Evolutionary conservation across 129 eudicot genomes (phyloP), one percentile per base, ranked within the genome.

Genomic region (Dittrichia graveolens): DNA sequence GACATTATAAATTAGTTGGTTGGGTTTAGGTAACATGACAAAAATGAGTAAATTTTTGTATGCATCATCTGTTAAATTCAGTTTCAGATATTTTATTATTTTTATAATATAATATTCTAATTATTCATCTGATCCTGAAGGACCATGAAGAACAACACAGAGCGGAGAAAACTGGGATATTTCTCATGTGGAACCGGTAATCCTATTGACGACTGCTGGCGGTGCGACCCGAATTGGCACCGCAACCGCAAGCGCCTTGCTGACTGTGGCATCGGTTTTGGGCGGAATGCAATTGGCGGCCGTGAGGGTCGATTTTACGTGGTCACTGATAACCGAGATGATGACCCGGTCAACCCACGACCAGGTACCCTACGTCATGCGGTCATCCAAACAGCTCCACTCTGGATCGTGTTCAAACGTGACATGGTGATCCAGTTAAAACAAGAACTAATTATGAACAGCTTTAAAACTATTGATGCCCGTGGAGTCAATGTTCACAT

Each of bases 191-290:
- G 91, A 54, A 92, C 94, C 0, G 98, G 98, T 6, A 92, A 92
- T 44, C 98, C 98, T 0, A 89, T 92, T 7, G 98, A 92, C 40
- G 98, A 92, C 69, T 92, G 98, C 83, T 92, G 98, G 98, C 84
- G 96, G 14, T 92, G 96, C 62, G 96, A 92, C 78, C 83, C 82
- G 9, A 86, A 92, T 66, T 92, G 98, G 98, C 91, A 83, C 6
- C 84, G 69, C 60, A 92, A 92, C 87, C 95, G 98, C 67, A 89
- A 92, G 81, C 84, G 98, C 39, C 85, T 92, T 12, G 98, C 98
- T 13, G 86, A 89, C 72, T 92, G 98, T 57, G 96, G 91, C 62
- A 92, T 92, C 63, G 98, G 98, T 24, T 92, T 92, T 43, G 98
- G 98, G 4, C 78, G 95, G 18, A 92, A 92, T 43, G 98, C 98